phyloP scores from a whole-genome alignment of 148 eudicot species.

The Dianthus caryophyllus region DNA sequence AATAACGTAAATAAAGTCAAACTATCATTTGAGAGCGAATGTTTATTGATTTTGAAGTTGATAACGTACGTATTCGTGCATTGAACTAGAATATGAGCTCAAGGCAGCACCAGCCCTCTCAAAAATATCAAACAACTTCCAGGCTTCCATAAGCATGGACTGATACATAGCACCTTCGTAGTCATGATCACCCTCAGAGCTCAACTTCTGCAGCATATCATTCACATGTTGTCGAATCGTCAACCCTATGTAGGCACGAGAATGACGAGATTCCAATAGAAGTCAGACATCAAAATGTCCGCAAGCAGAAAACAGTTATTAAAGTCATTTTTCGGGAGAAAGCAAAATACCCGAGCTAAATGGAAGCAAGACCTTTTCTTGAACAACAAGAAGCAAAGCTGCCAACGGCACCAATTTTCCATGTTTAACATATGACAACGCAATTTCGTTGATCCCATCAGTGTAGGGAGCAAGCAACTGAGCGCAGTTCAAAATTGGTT shows the following conservation, averaged over 20 bases:
- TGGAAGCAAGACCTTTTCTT: too few species aligned
- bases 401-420: not conserved
- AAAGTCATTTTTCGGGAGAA: too few species aligned
- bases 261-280: not conserved
- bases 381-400: not conserved
- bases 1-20: too few species aligned
- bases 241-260: not conserved
- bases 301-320: not conserved
- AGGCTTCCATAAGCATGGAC: not conserved
- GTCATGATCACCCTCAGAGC: too few species aligned
- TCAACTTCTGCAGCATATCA: too few species aligned
- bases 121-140: not conserved
- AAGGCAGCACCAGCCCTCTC: not conserved
- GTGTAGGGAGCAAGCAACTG: too few species aligned
- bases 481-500: too few species aligned
- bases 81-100: not conserved
- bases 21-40: too few species aligned
- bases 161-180: too few species aligned
- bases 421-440: not conserved
- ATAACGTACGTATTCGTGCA: not conserved
- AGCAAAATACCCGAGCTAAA: not conserved
- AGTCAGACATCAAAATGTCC: not conserved
- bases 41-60: not conserved
- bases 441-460: too few species aligned
- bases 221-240: too few species aligned